Evolutionary conservation across 805 yeast species (phyloP), one percentile per base, ranked within the genome.

Genomic region (Yarrowia yakushimensis): DNA sequence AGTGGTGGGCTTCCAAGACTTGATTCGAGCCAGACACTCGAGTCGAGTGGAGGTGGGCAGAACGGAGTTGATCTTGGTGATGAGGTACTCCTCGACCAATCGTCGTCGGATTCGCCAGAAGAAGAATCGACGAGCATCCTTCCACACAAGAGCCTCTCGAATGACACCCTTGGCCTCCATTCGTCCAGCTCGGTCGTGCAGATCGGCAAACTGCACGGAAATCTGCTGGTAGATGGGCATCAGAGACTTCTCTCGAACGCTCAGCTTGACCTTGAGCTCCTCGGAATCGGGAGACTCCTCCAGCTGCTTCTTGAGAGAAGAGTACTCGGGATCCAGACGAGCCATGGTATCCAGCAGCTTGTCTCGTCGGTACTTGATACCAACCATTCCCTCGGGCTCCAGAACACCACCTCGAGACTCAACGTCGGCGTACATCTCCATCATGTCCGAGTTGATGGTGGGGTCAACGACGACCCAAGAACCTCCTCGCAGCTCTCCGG

Each of bases 381-480:
- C 97, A 72, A 96, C 99, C 92, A 94, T 90, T 76, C 98, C 99
- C 73, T 93, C 97, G 60, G 99, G 98, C 78, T 94, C 99, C 73
- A 96, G 81, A 64, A 94, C 97, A 85, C 99, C 98, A 41, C 91
- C 99, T 75, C 99, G 85, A 11, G 98, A 82, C 62, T 94, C 94
- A 57, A 84, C 87, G 76, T 96, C 99, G 22, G 98, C 98, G 71
- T 93, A 94, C 97, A 94, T 93, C 79, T 94, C 99, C 97, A 94
- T 96, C 89, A 90, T 90, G 66, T 92, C 97, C 50, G 88, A 77
- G 76, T 96, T 94, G 79, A 94, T 94, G 57, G 97, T 90, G 67
- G 99, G 97, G 77, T 94, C 99, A 73, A 94, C 97, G 69, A 94
- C 99, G 63, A 96, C 99, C 99, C 99, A 94, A 25, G 99, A 93